These are phyloP conservation scores for Geotrichum phurueaensis DNA, from an alignment of 1,139 yeast genomes.

Conservation along the genomic window DNA sequence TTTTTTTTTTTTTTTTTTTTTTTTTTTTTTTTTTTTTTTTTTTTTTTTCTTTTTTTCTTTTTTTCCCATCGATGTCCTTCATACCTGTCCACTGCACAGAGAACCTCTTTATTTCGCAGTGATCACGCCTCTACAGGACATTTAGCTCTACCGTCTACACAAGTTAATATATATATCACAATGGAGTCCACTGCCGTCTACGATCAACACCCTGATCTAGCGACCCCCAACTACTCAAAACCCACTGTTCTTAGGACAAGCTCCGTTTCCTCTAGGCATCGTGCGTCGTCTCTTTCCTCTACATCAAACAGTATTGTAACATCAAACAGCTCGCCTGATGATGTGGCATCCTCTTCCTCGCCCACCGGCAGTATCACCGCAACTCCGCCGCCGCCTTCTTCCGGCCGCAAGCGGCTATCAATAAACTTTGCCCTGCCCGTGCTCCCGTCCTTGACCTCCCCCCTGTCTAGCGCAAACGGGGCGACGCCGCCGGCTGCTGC, in stretches of 20 bases:
- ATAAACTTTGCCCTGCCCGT: conserved; percentile 14
- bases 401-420: conserved; percentile 6
- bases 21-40: background rate
- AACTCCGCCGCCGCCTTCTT: background rate
- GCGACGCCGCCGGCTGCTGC: background rate
- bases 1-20: background rate
- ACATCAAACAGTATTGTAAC: background rate
- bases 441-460: background rate
- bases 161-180: background rate
- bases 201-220: background rate
- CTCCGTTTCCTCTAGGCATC: background rate
- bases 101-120: background rate
- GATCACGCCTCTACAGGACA: background rate
- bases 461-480: background rate
- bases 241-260: background rate
- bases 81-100: background rate
- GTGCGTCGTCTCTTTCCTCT: background rate
- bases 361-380: background rate
- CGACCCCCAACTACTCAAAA: background rate
- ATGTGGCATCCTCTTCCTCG: background rate
- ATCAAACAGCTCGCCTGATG: background rate
- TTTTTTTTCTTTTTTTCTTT: background rate
- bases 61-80: background rate
- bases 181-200: background rate
- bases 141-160: background rate